phyloP scores from a whole-genome alignment of 768 basidiomycete species.

The Suillus brevipes region DNA sequence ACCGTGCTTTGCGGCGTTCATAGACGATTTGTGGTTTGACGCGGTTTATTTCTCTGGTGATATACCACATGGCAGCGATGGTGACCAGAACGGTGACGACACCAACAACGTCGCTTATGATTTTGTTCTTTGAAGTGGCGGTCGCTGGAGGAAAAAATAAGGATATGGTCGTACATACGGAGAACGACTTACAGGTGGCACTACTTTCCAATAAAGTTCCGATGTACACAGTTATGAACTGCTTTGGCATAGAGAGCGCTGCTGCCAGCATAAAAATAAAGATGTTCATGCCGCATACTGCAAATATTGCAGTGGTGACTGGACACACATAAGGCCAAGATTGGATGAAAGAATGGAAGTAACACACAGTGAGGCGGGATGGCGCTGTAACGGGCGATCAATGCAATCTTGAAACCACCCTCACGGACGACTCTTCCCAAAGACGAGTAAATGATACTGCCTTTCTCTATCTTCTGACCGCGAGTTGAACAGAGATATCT shows the following conservation, averaged over 20 bases:
- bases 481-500: slow-evolving; percentile 74
- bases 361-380: slow-evolving; percentile 84
- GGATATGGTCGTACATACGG: neutral
- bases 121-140: slow-evolving; percentile 49
- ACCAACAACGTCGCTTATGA: slow-evolving; percentile 70
- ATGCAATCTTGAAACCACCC: slow-evolving; percentile 83
- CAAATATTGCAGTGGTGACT: slow-evolving; percentile 89
- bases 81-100: slow-evolving; percentile 72
- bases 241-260: slow-evolving; percentile 83
- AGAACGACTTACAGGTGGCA: slow-evolving; percentile 29
- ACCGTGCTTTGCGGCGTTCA: slow-evolving; percentile 71
- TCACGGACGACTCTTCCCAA: slow-evolving; percentile 72
- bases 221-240: slow-evolving; percentile 89
- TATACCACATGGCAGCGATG: slow-evolving; percentile 80
- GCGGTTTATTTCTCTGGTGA: slow-evolving; percentile 67
- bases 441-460: slow-evolving; percentile 58
- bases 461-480: slow-evolving; percentile 71
- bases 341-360: neutral
- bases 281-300: slow-evolving; percentile 87
- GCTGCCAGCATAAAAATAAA: slow-evolving; percentile 77
- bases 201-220: slow-evolving; percentile 71
- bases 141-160: slow-evolving; percentile 15
- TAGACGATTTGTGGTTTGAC: slow-evolving; percentile 70
- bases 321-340: slow-evolving; percentile 9
- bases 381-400: slow-evolving; percentile 75